Percentiles rank a stretch among this genome's conserved stretches.
These are phyloP conservation scores for Tetrahymena borealis DNA, from an alignment of 73 alveolate genomes.

Conservation along the genomic window DNA sequence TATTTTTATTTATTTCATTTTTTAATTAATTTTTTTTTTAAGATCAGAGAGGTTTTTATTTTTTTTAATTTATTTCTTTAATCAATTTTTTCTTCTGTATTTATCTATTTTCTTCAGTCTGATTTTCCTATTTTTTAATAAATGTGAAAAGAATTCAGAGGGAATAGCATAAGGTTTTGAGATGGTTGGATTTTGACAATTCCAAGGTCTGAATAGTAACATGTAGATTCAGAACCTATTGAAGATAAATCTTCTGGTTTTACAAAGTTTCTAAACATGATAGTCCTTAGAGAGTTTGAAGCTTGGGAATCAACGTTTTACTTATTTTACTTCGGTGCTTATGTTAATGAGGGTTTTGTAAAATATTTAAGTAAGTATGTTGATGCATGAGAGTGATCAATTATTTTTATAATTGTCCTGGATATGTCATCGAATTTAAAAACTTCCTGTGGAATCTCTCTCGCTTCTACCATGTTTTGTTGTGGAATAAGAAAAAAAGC, in stretches of 20 bases:
- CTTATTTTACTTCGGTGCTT: not conserved
- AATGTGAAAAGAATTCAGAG: not conserved
- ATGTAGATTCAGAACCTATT: not conserved
- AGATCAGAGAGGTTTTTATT: not conserved
- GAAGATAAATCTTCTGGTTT: not conserved
- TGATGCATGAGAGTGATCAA: slow-evolving; percentile 3
- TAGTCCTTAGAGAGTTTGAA: not conserved
- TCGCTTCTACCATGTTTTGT: not conserved
- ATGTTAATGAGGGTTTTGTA: not conserved
- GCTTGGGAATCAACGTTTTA: not conserved
- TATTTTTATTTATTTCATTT: not conserved
- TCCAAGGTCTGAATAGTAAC: not conserved
- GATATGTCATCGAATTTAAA: not conserved
- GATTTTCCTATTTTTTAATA: not conserved
- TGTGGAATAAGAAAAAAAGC: not conserved
- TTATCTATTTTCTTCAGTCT: not conserved
- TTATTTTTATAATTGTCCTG: not conserved
- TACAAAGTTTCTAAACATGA: not conserved
- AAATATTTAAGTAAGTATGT: not conserved
- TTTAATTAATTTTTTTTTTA: not conserved
- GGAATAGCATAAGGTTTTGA: not conserved
- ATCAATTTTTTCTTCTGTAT: too few species aligned
- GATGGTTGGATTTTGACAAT: not conserved
- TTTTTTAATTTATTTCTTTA: not conserved
- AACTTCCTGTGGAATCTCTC: not conserved